Conservation (phyloP, 352 stramenopile genomes). For the Globisporangium megalacanthum region DNA sequence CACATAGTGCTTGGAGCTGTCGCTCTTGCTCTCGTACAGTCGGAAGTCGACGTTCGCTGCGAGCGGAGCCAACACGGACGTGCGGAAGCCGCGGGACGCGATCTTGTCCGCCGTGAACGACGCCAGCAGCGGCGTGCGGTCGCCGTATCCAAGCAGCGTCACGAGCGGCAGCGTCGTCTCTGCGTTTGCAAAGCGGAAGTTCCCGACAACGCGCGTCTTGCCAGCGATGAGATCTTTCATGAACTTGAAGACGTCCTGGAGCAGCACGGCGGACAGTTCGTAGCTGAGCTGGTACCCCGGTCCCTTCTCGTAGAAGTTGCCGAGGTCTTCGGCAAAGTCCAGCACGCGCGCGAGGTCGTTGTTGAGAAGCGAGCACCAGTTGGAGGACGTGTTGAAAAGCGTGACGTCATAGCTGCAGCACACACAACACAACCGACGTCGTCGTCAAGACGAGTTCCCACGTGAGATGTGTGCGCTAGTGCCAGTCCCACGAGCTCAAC, state of each 20-base stretch:
- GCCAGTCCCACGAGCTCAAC: background rate
- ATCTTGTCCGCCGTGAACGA: slow-evolving; percentile 25
- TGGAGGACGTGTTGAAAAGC: slow-evolving; percentile 28
- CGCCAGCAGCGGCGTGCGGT: slow-evolving; percentile 21
- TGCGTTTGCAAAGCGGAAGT: slow-evolving; percentile 58
- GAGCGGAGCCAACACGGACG: slow-evolving; percentile 37
- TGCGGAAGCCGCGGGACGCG: slow-evolving; percentile 26
- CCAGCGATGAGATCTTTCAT: slow-evolving; percentile 19
- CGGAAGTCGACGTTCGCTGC: slow-evolving; percentile 46
- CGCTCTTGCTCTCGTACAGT: slow-evolving; percentile 22
- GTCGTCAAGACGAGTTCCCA: too few species aligned
- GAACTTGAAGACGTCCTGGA: slow-evolving; percentile 28
- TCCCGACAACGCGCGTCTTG: slow-evolving; percentile 14
- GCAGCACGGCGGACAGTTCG: slow-evolving; percentile 36
- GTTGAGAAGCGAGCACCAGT: slow-evolving; percentile 49
- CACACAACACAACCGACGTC: background rate
- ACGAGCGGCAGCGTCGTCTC: slow-evolving; percentile 70
- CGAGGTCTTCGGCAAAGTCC: slow-evolving; percentile 42
- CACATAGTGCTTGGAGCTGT: slow-evolving; percentile 20
- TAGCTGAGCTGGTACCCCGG: slow-evolving; percentile 46
- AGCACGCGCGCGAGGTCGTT: slow-evolving; percentile 12
- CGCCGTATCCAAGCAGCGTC: slow-evolving; percentile 46
- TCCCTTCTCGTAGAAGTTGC: slow-evolving; percentile 44
- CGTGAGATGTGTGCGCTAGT: background rate
- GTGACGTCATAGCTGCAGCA: slow-evolving; percentile 39